Evolutionary conservation across 2,329 filamentous ascomycete genomes (phyloP).

Genomic region (Myriosclerotinia curreyana): DNA sequence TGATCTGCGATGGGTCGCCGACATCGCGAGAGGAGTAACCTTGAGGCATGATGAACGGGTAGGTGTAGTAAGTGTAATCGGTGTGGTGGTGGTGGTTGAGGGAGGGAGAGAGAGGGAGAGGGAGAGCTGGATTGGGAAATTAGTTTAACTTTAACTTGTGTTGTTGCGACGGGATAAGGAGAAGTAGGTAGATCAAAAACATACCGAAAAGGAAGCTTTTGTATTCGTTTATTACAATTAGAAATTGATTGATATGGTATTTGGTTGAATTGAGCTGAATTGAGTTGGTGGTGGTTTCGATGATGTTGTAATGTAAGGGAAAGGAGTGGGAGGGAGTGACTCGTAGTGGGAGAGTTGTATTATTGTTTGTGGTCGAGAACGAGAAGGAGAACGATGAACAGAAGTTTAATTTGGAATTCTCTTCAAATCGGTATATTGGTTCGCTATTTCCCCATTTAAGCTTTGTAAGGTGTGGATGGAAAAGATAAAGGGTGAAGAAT

Average conservation of each 20-base stretch:
- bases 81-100: background rate
- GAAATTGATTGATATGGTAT: background rate
- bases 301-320: background rate
- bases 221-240: conserved; percentile 11
- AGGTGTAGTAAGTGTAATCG: background rate
- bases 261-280: background rate
- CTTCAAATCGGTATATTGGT: too few relatives aligned
- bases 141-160: too few relatives aligned
- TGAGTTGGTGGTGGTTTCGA: background rate
- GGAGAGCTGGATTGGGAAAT: conserved; percentile 14
- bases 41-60: conserved; percentile 50
- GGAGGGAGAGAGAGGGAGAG: background rate
- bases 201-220: background rate
- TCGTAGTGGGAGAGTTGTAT: too few relatives aligned
- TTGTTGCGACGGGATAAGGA: conserved; percentile 17
- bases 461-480: too few relatives aligned
- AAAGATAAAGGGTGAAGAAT: too few relatives aligned
- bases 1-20: conserved; percentile 65
- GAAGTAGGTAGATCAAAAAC: conserved; percentile 12
- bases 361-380: too few relatives aligned
- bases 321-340: too few relatives aligned
- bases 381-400: too few relatives aligned
- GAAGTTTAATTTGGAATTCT: too few relatives aligned
- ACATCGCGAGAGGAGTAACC: conserved; percentile 66
- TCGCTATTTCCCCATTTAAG: too few relatives aligned